Conservation (phyloP, 1,139 yeast species). For the Candida albicans region DNA sequence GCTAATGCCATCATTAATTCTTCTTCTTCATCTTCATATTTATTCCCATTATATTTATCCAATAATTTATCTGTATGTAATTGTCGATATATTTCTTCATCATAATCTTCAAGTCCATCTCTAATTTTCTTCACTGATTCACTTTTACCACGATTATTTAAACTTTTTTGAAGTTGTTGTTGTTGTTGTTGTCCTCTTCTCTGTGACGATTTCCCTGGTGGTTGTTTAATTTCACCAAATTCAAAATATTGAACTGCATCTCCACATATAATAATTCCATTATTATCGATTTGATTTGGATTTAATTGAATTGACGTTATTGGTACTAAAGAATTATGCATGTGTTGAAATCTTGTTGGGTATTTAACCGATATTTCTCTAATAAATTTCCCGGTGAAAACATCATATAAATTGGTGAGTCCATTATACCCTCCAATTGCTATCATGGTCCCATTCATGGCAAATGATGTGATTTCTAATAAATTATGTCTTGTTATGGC, state of each 20-base stretch:
- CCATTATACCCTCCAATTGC: conserved; percentile 68
- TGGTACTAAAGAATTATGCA: conserved; percentile 34
- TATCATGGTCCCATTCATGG: conserved; percentile 46
- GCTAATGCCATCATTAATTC: conserved; percentile 55
- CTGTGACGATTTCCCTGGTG: too few species aligned
- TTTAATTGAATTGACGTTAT: conserved; percentile 45
- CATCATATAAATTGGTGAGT: conserved; percentile 59
- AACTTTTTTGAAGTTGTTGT: conserved; percentile 9
- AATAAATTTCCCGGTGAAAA: conserved; percentile 56
- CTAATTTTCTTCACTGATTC: conserved; percentile 25
- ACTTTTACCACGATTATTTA: conserved; percentile 12
- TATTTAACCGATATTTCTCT: conserved; percentile 49
- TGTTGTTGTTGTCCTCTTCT: conserved; percentile 1
- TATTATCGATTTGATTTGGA: conserved; percentile 39
- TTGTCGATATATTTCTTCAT: conserved; percentile 22
- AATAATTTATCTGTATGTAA: conserved; percentile 26
- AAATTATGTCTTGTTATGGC: conserved; percentile 8
- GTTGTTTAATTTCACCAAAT: conserved; percentile 42
- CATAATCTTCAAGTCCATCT: conserved; percentile 41
- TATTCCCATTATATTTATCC: conserved; percentile 47
- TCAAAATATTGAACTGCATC: conserved; percentile 63
- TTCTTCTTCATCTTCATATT: conserved; percentile 42
- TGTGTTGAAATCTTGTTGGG: conserved; percentile 38
- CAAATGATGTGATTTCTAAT: conserved; percentile 27
- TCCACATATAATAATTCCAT: conserved; percentile 57